These are phyloP conservation scores for Dichomitus squalens DNA, from an alignment of 1,284 basidiomycete genomes.

Conservation along the genomic window DNA sequence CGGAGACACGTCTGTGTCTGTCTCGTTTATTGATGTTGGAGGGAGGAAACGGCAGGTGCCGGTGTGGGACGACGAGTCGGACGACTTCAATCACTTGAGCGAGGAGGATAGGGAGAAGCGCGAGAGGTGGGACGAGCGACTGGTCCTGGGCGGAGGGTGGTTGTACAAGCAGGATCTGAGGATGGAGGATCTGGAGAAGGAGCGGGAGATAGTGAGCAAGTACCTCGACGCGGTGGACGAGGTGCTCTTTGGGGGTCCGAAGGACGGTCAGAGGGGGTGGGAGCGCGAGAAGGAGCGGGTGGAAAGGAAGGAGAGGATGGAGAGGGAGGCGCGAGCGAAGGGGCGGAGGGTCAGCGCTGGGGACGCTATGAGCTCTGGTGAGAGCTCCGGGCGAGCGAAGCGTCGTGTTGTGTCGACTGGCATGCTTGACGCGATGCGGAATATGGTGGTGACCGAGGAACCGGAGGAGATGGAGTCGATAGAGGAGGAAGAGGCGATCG, in stretches of 20 bases:
- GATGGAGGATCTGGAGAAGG: slow-evolving; percentile 55
- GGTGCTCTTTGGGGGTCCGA: slow-evolving; percentile 65
- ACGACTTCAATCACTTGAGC: slow-evolving; percentile 36
- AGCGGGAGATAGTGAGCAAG: slow-evolving; percentile 53
- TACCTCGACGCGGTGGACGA: slow-evolving; percentile 78
- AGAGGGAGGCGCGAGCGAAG: slow-evolving; percentile 36
- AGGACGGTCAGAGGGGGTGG: slow-evolving; percentile 57
- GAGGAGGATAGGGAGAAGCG: slow-evolving; percentile 57
- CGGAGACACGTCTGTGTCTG: slow-evolving; percentile 59
- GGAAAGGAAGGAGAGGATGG: slow-evolving; percentile 39
- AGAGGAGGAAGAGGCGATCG: slow-evolving; percentile 53
- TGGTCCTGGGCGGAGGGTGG: slow-evolving; percentile 79
- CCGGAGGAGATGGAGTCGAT: slow-evolving; percentile 54
- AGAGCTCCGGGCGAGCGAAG: slow-evolving; percentile 25
- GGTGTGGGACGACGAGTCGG: slow-evolving; percentile 74
- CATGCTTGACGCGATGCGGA: slow-evolving; percentile 51
- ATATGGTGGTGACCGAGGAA: slow-evolving; percentile 57
- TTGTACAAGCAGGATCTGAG: slow-evolving; percentile 70
- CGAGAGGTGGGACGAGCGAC: slow-evolving; percentile 76
- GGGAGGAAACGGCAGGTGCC: slow-evolving; percentile 66
- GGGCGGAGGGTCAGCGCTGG: slow-evolving; percentile 54
- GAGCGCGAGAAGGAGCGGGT: slow-evolving; percentile 47
- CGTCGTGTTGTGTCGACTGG: slow-evolving; percentile 58
- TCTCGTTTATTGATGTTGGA: slow-evolving; percentile 69
- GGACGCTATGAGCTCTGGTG: slow-evolving; percentile 32